Base-by-base conservation (phyloP, 148 eudicot genomes). In the Cornus florida region DNA sequence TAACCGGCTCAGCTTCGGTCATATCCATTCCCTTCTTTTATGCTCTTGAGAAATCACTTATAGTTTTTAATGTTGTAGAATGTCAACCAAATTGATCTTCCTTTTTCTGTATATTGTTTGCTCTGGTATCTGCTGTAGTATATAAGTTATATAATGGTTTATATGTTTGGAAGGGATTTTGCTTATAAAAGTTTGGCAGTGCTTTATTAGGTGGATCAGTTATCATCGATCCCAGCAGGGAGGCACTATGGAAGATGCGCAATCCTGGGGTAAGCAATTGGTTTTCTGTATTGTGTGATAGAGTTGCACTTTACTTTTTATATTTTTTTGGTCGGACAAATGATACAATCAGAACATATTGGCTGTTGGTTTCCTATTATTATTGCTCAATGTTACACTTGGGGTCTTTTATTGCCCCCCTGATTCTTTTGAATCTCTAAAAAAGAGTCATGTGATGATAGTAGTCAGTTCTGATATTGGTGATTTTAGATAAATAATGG, bases 201-300 rank as follows among this genome's bases (percentile, higher is more conserved):
- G 33, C 84, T 13, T 87, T 91, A 85, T 79, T 91, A 68, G 91
- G 88, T 43, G 92, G 92, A 16, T 73, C 78, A 32, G 78, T 68
- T 71, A 83, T 86, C 14, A 53, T 91, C 65, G 88, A 87, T 80
- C 78, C 75, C 53, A 81, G 90, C 53, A 80, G 89, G 75, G 86
- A 85, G 69, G 76, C 86, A 39, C 64, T 89, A 38, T 89, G 92
- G 94, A 85, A 89, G 67, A 83, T 86, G 86, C 83, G 80, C 28
- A 91, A 91, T 83, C 28, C 89, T 19, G 94, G 92, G 91, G 94
- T 91, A 89, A 62, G 83, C 67, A 74, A 6, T 68, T 76, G 70
- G 20, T 75, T 35, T 59, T 66, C 23, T 71, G 10, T 41, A 4
- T 32, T 35, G 8, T 17, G 12, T 71, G 35, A 6, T 68, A 33